phyloP scores from a whole-genome alignment of 306 rosid species.

The Ormosia semicastrata region DNA sequence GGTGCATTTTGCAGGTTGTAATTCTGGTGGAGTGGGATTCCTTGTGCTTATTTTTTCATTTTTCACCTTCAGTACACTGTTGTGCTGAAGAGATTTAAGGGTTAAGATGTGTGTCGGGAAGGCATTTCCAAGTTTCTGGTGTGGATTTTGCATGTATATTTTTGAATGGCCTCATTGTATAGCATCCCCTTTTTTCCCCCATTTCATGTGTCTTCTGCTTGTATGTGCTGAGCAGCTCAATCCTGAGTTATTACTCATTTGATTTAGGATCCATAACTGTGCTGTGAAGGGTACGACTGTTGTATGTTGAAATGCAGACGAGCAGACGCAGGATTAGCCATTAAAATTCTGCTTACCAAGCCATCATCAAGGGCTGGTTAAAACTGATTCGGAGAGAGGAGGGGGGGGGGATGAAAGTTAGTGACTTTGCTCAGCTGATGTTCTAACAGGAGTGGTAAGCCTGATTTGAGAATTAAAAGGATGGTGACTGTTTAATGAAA shows the following conservation, averaged over 20 bases:
- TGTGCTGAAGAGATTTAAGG: slow-evolving; percentile 54
- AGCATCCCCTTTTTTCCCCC: slow-evolving; percentile 24
- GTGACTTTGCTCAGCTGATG: background rate
- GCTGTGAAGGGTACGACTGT: slow-evolving; percentile 17
- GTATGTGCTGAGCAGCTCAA: slow-evolving; percentile 24
- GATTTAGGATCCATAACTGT: slow-evolving; percentile 24
- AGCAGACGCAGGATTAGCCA: slow-evolving; percentile 2
- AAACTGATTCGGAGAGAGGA: background rate
- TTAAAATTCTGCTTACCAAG: background rate
- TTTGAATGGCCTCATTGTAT: slow-evolving; percentile 54
- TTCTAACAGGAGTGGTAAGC: background rate
- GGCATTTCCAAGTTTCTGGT: slow-evolving; percentile 43
- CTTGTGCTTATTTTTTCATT: slow-evolving; percentile 72
- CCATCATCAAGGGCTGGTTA: background rate
- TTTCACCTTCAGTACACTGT: slow-evolving; percentile 53
- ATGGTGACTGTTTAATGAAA: background rate
- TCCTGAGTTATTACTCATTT: slow-evolving; percentile 29
- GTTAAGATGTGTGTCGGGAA: slow-evolving; percentile 38
- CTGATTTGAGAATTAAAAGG: background rate
- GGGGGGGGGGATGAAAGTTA: background rate
- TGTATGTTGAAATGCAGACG: slow-evolving; percentile 17
- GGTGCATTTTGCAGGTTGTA: slow-evolving; percentile 70
- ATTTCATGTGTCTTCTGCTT: slow-evolving; percentile 25
- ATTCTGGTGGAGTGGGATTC: slow-evolving; percentile 46
- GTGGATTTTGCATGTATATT: slow-evolving; percentile 56